phyloP scores from a whole-genome alignment of 352 stramenopile species.

The Blastocystis sp. region DNA sequence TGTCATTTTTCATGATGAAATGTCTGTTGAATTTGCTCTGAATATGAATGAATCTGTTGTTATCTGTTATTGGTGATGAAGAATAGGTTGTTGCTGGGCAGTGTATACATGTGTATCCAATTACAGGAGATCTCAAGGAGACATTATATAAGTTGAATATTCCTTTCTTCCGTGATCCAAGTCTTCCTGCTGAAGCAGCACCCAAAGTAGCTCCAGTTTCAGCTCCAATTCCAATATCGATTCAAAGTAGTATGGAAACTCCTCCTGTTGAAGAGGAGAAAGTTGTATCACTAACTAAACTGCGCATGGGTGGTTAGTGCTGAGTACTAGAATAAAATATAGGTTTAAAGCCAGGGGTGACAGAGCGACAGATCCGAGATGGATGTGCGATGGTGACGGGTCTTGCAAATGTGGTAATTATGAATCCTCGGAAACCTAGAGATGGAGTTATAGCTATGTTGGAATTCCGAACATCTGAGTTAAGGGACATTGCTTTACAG shows the following conservation, averaged over 20 bases:
- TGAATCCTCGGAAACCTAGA: neutral
- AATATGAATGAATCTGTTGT: constrained; percentile 17
- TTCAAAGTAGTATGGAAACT: neutral
- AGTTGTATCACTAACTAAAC: neutral
- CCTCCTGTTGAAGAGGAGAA: neutral
- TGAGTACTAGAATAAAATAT: neutral
- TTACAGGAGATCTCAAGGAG: neutral
- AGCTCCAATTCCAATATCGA: too few relatives aligned
- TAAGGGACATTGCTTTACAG: neutral
- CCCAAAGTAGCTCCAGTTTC: too few relatives aligned
- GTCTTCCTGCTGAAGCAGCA: neutral
- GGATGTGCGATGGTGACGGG: neutral
- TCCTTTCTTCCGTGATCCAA: constrained; percentile 1
- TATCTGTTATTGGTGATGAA: neutral
- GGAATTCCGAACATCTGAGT: neutral
- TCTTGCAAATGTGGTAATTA: neutral
- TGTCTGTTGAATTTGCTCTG: constrained; percentile 28
- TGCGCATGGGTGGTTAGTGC: neutral
- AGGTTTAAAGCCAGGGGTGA: neutral
- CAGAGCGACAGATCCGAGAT: neutral
- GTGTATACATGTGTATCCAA: neutral
- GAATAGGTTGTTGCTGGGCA: neutral
- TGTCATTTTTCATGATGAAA: constrained; percentile 44
- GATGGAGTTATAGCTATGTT: neutral
- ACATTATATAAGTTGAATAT: constrained; percentile 29